phyloP scores from a whole-genome alignment of 2,329 filamentous ascomycete species.

The Fusarium sp. region DNA sequence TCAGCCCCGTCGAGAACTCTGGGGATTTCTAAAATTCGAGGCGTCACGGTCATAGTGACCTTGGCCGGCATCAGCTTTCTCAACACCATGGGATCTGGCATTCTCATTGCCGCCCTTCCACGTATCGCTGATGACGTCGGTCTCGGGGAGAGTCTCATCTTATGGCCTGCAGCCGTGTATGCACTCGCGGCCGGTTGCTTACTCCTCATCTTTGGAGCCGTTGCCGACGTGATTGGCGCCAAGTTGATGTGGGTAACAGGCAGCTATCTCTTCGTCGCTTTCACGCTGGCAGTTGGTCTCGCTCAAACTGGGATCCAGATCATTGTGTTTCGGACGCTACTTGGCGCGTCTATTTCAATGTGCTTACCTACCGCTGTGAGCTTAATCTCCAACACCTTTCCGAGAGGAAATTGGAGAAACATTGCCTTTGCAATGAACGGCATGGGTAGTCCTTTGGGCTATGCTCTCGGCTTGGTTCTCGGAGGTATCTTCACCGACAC shows the following conservation, averaged over 20 bases:
- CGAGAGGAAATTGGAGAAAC: constrained; percentile 52
- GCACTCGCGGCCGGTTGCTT: constrained; percentile 33
- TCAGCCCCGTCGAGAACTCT: neutral
- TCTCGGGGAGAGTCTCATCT: constrained; percentile 31
- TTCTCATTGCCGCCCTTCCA: constrained; percentile 37
- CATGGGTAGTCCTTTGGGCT: constrained; percentile 59
- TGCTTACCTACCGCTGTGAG: constrained; percentile 53
- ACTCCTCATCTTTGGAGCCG: constrained; percentile 51
- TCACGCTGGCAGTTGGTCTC: constrained; percentile 50
- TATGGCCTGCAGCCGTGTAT: constrained; percentile 40
- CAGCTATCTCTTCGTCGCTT: constrained; percentile 47
- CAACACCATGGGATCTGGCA: constrained; percentile 42
- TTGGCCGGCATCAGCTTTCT: constrained; percentile 38
- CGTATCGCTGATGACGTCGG: constrained; percentile 34
- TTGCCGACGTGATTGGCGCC: constrained; percentile 52
- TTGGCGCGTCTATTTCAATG: constrained; percentile 52
- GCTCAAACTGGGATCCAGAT: constrained; percentile 50
- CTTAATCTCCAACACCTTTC: constrained; percentile 52
- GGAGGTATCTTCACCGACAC: constrained; percentile 62
- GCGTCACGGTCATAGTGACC: constrained; percentile 23
- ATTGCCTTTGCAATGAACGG: constrained; percentile 58
- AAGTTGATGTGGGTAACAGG: constrained; percentile 50
- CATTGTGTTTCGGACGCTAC: constrained; percentile 51
- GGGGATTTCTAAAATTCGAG: constrained; percentile 17
- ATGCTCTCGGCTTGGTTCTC: constrained; percentile 61